These are phyloP conservation scores for Aristolochia fimbriata DNA, from an alignment of 164 flowering plant species.

Conservation along the genomic window DNA sequence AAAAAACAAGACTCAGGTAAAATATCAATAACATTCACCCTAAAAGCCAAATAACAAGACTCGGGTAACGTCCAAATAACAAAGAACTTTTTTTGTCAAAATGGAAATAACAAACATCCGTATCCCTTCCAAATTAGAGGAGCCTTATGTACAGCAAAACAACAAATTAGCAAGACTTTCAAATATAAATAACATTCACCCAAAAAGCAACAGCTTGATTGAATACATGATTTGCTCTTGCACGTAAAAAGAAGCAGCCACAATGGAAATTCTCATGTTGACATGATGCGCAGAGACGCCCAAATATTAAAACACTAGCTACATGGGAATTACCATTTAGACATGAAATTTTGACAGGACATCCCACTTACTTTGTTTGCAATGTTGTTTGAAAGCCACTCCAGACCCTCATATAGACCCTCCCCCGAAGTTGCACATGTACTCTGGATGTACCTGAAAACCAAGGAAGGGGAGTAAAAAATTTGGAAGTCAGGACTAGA, in stretches of 20 bases:
- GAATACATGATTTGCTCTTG: too few relatives aligned
- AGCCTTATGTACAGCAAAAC: neutral
- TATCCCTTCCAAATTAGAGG: too few relatives aligned
- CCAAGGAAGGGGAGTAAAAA: neutral
- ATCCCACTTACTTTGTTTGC: conserved; percentile 58
- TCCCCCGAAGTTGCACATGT: conserved; percentile 97
- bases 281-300: too few relatives aligned
- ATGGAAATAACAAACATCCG: too few relatives aligned
- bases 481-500: neutral
- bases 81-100: too few relatives aligned
- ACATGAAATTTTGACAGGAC: neutral
- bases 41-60: too few relatives aligned
- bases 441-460: conserved; percentile 93
- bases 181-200: neutral
- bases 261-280: too few relatives aligned
- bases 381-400: conserved; percentile 98
- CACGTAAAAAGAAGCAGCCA: too few relatives aligned
- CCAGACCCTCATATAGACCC: conserved; percentile 90
- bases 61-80: too few relatives aligned
- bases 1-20: too few relatives aligned
- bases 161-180: neutral
- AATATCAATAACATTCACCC: too few relatives aligned
- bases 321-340: neutral
- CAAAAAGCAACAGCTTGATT: too few relatives aligned
- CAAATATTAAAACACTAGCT: neutral